Percentiles rank a stretch among this genome's conserved stretches.
Conservation (phyloP, 164 flowering plant genomes). For the Houttuynia cordata region DNA sequence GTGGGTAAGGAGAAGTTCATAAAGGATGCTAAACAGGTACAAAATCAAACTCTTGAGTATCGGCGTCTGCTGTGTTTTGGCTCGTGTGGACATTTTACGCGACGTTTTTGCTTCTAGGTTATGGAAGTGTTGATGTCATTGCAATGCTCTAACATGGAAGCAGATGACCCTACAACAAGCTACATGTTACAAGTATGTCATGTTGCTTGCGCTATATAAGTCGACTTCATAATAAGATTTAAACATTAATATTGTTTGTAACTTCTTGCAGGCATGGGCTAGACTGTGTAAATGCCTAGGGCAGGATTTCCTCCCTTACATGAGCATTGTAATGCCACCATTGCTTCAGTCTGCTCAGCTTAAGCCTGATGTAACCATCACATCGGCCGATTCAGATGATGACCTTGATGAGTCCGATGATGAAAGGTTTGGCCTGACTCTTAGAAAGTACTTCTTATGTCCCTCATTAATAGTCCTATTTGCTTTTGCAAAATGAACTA, state of each 20-base stretch:
- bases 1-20: slow-evolving; percentile 98
- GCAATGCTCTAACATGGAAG: slow-evolving; percentile 93
- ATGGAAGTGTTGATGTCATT: slow-evolving; percentile 97
- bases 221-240: neutral
- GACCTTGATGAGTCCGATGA: slow-evolving; percentile 90
- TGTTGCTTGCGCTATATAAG: neutral
- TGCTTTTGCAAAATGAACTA: too few species aligned
- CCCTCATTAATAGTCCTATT: too few species aligned
- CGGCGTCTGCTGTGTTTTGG: too few species aligned
- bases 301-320: slow-evolving; percentile 95
- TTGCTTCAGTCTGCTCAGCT: slow-evolving; percentile 93
- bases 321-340: slow-evolving; percentile 97
- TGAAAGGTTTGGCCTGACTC: slow-evolving; percentile 49
- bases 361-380: slow-evolving; percentile 91
- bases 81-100: too few species aligned
- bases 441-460: too few species aligned
- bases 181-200: slow-evolving; percentile 87
- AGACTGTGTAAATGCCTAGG: slow-evolving; percentile 97
- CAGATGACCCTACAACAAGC: slow-evolving; percentile 97
- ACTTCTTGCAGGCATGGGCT: slow-evolving; percentile 75
- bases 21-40: slow-evolving; percentile 93
- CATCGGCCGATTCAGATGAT: slow-evolving; percentile 89
- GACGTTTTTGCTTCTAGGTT: slow-evolving; percentile 36
- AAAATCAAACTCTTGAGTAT: too few species aligned
- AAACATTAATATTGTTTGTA: neutral